Base-by-base conservation (phyloP, 306 rosid genomes). In the Hippophae gyantsensis region DNA sequence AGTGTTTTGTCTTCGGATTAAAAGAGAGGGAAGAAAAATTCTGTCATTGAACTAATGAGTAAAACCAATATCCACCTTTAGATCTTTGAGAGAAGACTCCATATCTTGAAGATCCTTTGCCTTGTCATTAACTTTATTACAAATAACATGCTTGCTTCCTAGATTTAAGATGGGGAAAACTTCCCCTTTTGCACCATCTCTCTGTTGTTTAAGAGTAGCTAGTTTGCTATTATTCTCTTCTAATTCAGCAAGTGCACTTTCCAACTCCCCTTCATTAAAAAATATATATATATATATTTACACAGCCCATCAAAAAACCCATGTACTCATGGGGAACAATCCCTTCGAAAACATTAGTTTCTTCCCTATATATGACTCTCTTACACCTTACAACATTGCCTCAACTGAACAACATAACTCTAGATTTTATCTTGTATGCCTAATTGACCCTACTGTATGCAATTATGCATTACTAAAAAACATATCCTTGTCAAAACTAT, bases 91-190 rank as follows among this genome's bases (percentile, higher is more conserved):
- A 66, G 82, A 49, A 58, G 82, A 82, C 78, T 93, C 95, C 97
- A 88, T 73, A 74, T 89, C 97, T 27, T 73, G 90, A 72, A 86
- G 73, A 75, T 93, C 97, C 71, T 86, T 93, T 65, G 82, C 89
- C 70, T 86, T 93, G 69, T 88, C 95, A 71, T 74, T 84, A 55
- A 74, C 64, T 78, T 71, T 84, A 69, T 84, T 95, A 71, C 72
- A 48, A 56, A 73, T 71, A 73, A 67, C 71, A 55, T 75, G 86
- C 27, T 86, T 84, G 61, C 60, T 84, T 64, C 81, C 84, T 8
- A 82, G 79, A 72, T 78, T 82, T 68, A 87, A 62, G 63, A 88
- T 60, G 7, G 97, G 97, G 56, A 86, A 80, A 69, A 72, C 72
- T 13, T 77, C 88, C 65, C 81, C 93, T 74, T 85, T 88, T 49